Base-by-base conservation (phyloP, 495 filamentous ascomycete genomes). In the Penicillium bialowiezense region DNA sequence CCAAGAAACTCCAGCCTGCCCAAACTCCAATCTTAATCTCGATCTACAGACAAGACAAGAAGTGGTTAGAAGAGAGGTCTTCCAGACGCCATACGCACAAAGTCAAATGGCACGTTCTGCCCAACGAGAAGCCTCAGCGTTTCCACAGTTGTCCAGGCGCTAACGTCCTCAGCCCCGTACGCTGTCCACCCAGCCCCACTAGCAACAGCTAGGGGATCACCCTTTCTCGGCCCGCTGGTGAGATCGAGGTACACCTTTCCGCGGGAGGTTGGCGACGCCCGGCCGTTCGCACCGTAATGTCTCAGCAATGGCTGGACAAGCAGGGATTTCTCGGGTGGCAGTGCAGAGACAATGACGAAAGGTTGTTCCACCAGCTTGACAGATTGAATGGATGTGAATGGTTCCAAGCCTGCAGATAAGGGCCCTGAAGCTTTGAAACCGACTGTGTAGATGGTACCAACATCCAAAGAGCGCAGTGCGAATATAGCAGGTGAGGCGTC, bases 51-150 rank as follows among this genome's bases (percentile, higher is more conserved):
- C 20, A 52, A 15, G 19, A 5, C 7, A 26, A 19, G n/a, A 31
- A 29, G 50, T 40, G 18, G n/a, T 64, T 72, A 87, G 66, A 82
- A 89, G 60, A 89, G 62, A 19, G 80, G 78, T 50, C 86, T 66
- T 13, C 87, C 88, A 53, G 84, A 84, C 7, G 88, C 87, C 70
- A 91, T 73, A 32, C 88, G 66, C 29, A 91, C 88, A 71, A 93
- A 93, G 67, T 89, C 89, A 71, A 89, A 91, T 20, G 86, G 86
- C 29, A 93, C 88, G 62, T 91, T 91, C 73, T 90, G 85, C 13
- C 89, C 88, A 7, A 91, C 87, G 7, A 93, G 72, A 52, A 91
- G 56, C 37, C 88, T 73, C 8, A 91, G 67, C 28, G 85, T 91
- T 65, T 90, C 86, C 13, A 90, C 88, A 15, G 86, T 90, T 9